These are phyloP conservation scores for Triticum dicoccoides DNA, from an alignment of 176 grass and related monocot genomes.

Conservation along the genomic window DNA sequence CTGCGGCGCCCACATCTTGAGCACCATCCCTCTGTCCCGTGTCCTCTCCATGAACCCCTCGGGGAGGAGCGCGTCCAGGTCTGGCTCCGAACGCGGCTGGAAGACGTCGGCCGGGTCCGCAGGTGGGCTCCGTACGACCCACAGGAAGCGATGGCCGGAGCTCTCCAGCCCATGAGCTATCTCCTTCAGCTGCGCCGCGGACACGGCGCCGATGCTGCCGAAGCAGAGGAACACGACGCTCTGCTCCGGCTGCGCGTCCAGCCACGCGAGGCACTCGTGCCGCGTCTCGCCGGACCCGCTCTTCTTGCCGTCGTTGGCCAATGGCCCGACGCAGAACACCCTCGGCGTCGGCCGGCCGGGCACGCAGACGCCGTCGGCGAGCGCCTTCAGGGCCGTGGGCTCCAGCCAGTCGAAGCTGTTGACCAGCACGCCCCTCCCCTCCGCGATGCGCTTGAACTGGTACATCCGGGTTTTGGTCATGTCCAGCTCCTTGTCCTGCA, in stretches of 20 bases:
- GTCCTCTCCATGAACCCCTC: not conserved
- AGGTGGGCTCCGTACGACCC: not conserved
- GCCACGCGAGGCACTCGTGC: conserved; percentile 50
- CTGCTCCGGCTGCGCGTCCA: conserved; percentile 37
- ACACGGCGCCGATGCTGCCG: conserved; percentile 31
- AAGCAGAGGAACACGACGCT: conserved; percentile 66
- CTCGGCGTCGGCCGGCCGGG: not conserved
- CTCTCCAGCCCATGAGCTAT: conserved; percentile 21
- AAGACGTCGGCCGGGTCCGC: not conserved
- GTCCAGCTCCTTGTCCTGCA: not conserved
- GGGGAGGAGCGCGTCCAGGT: not conserved
- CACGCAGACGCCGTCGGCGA: not conserved
- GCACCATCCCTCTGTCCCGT: not conserved
- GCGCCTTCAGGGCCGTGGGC: not conserved
- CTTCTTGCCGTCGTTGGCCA: not conserved
- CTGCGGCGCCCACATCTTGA: not conserved
- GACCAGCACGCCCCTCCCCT: not conserved
- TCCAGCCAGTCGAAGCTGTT: conserved; percentile 6
- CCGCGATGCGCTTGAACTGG: not conserved
- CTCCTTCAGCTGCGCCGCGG: conserved; percentile 18
- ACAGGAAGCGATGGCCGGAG: not conserved
- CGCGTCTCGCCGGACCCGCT: not conserved
- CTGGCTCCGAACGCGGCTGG: not conserved
- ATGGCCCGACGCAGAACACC: not conserved
- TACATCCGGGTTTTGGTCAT: not conserved